phyloP scores from a whole-genome alignment of 306 rosid genomes.

The Citrullus colocynthis region DNA sequence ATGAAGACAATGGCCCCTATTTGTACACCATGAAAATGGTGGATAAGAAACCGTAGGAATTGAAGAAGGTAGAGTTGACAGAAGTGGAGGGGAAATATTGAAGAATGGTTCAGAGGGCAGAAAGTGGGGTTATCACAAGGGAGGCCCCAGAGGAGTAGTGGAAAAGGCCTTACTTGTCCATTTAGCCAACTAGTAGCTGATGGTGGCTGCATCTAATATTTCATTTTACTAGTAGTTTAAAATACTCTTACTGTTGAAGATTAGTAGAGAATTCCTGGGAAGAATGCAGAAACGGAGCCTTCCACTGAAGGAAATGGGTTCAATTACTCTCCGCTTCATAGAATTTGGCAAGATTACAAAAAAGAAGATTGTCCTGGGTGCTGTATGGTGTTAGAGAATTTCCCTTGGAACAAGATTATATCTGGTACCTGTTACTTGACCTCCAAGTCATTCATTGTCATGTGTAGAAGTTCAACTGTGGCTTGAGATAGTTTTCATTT shows the following conservation, averaged over 20 bases:
- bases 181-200: neutral
- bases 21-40: too few species aligned
- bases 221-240: neutral
- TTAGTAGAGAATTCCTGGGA: neutral
- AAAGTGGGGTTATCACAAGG: too few species aligned
- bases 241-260: neutral
- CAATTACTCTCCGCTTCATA: neutral
- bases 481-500: neutral
- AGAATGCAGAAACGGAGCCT: too few species aligned
- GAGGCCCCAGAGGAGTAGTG: too few species aligned
- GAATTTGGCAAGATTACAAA: neutral
- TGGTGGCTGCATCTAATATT: neutral
- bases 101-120: too few species aligned
- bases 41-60: too few species aligned
- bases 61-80: too few species aligned
- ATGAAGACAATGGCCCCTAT: too few species aligned
- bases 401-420: neutral
- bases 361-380: neutral
- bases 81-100: too few species aligned
- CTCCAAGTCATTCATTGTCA: too few species aligned
- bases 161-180: neutral
- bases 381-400: neutral
- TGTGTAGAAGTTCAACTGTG: neutral
- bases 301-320: neutral
- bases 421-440: neutral